A percentile compares a stretch with the other conserved stretches of the same genome.
Conservation (phyloP, 257 asterid species). For the Jaltomata sinuosa region DNA sequence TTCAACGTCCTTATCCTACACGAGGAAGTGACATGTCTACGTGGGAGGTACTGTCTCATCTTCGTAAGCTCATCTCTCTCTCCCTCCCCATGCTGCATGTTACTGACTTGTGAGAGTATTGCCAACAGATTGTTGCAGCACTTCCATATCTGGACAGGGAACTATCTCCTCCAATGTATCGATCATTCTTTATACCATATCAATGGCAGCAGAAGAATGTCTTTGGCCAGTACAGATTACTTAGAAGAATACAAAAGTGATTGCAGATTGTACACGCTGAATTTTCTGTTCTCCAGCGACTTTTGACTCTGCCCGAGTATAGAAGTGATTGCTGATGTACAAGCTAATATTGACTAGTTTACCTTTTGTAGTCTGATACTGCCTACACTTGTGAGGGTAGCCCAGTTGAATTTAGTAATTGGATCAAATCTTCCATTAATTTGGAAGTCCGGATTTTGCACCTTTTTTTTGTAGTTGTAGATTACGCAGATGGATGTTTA, state of each 20-base stretch:
- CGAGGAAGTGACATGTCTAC: conserved; percentile 83
- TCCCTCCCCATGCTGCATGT: neutral
- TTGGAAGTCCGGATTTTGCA: neutral
- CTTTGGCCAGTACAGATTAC: conserved; percentile 83
- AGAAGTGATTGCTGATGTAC: too few species aligned
- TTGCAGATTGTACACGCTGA: neutral
- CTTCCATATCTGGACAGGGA: conserved; percentile 86
- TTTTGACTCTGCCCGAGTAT: neutral
- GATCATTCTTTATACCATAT: conserved; percentile 84
- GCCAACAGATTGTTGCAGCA: conserved; percentile 73
- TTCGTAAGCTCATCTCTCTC: conserved; percentile 1
- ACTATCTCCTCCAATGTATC: conserved; percentile 75
- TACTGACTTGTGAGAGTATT: neutral
- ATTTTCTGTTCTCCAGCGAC: neutral
- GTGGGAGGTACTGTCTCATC: conserved; percentile 61
- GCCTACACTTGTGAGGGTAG: neutral
- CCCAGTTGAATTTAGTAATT: neutral
- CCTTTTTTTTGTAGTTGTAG: neutral
- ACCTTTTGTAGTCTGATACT: neutral
- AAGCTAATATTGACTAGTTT: neutral
- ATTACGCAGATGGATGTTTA: neutral
- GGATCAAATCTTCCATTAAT: neutral
- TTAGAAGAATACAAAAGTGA: conserved; percentile 55
- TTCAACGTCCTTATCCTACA: conserved; percentile 64
- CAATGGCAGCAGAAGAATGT: conserved; percentile 82